A percentile compares a stretch with the other conserved stretches of the same genome.
phyloP scores from a whole-genome alignment of 2,329 filamentous ascomycete genomes.

The Colletotrichum sp. region DNA sequence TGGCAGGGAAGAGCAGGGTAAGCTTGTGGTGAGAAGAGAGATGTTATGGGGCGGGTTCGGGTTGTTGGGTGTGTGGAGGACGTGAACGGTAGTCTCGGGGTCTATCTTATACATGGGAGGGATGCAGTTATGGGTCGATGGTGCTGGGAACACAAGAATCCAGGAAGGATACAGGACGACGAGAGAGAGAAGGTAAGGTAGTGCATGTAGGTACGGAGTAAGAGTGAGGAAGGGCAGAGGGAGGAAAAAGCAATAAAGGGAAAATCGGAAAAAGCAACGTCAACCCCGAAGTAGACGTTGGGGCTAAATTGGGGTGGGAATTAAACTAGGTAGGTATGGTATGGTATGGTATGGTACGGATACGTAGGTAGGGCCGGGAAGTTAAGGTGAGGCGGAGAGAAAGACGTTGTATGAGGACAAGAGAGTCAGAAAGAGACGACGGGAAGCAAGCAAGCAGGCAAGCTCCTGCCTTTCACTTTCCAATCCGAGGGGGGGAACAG shows the following conservation, averaged over 20 bases:
- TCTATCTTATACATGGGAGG: slow-evolving; percentile 19
- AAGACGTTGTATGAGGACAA: background rate
- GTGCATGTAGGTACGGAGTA: background rate
- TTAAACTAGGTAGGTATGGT: background rate
- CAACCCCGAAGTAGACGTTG: background rate
- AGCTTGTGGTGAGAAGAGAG: slow-evolving; percentile 11
- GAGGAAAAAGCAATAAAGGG: slow-evolving; percentile 11
- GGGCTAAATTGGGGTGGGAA: slow-evolving; percentile 3
- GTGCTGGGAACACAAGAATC: slow-evolving; percentile 2
- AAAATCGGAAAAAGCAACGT: slow-evolving; percentile 11
- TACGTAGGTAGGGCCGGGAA: background rate
- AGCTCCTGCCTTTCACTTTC: background rate
- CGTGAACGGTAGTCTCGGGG: slow-evolving; percentile 14
- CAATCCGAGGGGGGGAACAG: background rate
- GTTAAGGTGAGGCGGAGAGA: slow-evolving; percentile 14
- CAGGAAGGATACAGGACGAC: background rate
- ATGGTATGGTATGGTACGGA: background rate
- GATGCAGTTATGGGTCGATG: slow-evolving; percentile 13
- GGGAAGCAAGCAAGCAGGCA: background rate
- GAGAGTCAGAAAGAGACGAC: background rate
- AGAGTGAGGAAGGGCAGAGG: background rate
- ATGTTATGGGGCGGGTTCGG: slow-evolving; percentile 11
- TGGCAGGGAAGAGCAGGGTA: slow-evolving; percentile 10
- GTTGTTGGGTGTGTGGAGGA: slow-evolving; percentile 13
- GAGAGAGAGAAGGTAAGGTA: background rate